Evolutionary conservation across 805 yeast genomes (phyloP).

Genomic region (Candida koratica): DNA sequence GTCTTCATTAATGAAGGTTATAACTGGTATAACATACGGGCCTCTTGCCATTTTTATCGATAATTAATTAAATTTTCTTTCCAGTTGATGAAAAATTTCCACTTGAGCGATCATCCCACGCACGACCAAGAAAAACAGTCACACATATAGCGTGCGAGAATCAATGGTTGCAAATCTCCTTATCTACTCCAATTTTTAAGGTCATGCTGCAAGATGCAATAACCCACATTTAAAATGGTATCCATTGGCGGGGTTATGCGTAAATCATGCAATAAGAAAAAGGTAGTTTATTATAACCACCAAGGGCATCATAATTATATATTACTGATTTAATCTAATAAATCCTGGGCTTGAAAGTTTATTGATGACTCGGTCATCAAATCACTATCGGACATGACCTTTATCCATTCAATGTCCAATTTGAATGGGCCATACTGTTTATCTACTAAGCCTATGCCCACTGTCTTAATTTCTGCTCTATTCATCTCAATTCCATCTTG

Average conservation of each 20-base stretch:
- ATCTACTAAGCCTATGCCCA: slow-evolving; percentile 77
- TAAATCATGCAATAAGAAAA: not conserved
- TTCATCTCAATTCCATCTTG: slow-evolving; percentile 54
- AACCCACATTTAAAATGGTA: too few species aligned
- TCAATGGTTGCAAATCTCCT: slow-evolving; percentile 4
- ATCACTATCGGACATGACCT: slow-evolving; percentile 58
- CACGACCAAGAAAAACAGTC: slow-evolving; percentile 1
- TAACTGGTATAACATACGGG: slow-evolving; percentile 38
- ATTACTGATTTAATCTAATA: not conserved
- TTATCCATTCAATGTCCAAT: slow-evolving; percentile 67
- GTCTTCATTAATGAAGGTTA: slow-evolving; percentile 7
- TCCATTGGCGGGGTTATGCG: too few species aligned
- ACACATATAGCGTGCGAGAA: not conserved
- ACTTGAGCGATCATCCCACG: too few species aligned
- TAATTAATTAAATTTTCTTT: slow-evolving; percentile 2
- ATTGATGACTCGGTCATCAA: slow-evolving; percentile 5
- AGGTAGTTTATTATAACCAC: not conserved
- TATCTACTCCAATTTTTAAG: slow-evolving; percentile 4
- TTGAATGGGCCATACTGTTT: slow-evolving; percentile 72
- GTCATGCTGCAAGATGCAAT: too few species aligned
- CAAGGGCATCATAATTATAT: too few species aligned
- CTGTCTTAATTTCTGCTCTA: slow-evolving; percentile 59
- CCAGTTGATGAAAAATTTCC: too few species aligned
- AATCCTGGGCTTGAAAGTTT: not conserved
- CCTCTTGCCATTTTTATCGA: slow-evolving; percentile 47